Evolutionary conservation across 331 rosid genomes (phyloP), one percentile per base, ranked within the genome.

Genomic region (Rhamnella rubrinervis): DNA sequence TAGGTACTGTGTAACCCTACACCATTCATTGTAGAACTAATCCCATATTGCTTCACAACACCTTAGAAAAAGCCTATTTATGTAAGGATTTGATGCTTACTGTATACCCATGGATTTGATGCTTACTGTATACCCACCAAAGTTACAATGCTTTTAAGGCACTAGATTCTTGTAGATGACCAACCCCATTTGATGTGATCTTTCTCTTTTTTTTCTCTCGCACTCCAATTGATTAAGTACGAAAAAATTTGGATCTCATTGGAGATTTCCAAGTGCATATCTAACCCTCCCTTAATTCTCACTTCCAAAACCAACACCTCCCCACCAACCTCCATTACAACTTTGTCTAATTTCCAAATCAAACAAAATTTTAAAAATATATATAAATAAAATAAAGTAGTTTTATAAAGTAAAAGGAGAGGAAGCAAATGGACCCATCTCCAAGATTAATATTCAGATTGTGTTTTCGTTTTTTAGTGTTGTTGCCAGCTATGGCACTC

Each of bases 381-480:
- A 50, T 51, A n/a, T 8, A 51, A 51, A 51, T 12, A 15, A 19
- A 52, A 19, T 14, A 21, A 53, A 53, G 21, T 52, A 21, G 19
- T 17, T n/a, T 23, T 39, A 23, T 50, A 44, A 64, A 61, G 38
- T 7, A 50, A 23, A 41, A 59, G 65, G 80, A 71, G 72, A 35
- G 59, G 59, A 64, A 21, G 17, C n/a, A 18, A 53, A 57, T 41
- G 80, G 86, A 68, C 71, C 87, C 87, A 50, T 66, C 59, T 75
- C 14, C 23, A 80, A 70, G 82, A 81, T 18, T 71, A 23, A 68
- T 49, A 23, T 63, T 77, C 82, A 79, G 79, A 92, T 82, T 79
- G 74, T 72, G 82, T 78, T 85, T 87, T 87, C 87, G 93, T 87
- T 85, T 87, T 79, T 74, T 83, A 82, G 88, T 84, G 77, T 9